These are phyloP conservation scores for Penicillium lividum DNA, from an alignment of 495 filamentous ascomycete species.

Conservation along the genomic window DNA sequence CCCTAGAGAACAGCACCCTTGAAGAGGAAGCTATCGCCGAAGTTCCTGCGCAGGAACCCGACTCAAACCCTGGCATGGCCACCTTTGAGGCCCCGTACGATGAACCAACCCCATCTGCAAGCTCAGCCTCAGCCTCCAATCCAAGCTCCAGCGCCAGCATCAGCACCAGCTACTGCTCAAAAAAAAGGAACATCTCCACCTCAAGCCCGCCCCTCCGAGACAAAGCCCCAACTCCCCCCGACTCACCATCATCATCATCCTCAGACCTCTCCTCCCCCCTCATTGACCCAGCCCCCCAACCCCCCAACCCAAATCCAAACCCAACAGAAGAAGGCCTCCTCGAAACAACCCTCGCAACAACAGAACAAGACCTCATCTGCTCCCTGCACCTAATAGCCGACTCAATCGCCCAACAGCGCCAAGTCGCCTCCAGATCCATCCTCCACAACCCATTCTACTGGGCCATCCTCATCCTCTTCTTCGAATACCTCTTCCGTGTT, in stretches of 20 bases:
- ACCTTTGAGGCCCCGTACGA: neutral
- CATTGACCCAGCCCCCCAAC: neutral
- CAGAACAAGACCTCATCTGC: slow-evolving; percentile 38
- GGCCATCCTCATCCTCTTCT: slow-evolving; percentile 31
- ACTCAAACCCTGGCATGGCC: neutral
- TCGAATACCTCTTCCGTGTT: slow-evolving; percentile 37
- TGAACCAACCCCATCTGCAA: neutral
- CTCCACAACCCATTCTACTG: slow-evolving; percentile 54
- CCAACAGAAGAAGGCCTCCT: neutral
- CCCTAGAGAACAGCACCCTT: neutral
- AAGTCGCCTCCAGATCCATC: slow-evolving; percentile 51
- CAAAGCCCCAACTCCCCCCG: neutral
- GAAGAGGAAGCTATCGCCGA: neutral
- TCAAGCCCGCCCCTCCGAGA: neutral
- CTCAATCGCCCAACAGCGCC: slow-evolving; percentile 65
- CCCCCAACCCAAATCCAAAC: neutral
- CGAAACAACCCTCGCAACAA: slow-evolving; percentile 23
- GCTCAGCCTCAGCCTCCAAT: neutral
- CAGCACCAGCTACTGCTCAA: too few species aligned
- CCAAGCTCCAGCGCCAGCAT: neutral
- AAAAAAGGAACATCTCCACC: neutral
- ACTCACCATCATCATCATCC: neutral
- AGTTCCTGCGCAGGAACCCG: neutral
- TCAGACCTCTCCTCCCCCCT: neutral
- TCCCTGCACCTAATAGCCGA: slow-evolving; percentile 56